Evolutionary conservation across 352 stramenopile species (phyloP), one percentile per base, ranked within the genome.

Genomic region (Phytophthora litchii): DNA sequence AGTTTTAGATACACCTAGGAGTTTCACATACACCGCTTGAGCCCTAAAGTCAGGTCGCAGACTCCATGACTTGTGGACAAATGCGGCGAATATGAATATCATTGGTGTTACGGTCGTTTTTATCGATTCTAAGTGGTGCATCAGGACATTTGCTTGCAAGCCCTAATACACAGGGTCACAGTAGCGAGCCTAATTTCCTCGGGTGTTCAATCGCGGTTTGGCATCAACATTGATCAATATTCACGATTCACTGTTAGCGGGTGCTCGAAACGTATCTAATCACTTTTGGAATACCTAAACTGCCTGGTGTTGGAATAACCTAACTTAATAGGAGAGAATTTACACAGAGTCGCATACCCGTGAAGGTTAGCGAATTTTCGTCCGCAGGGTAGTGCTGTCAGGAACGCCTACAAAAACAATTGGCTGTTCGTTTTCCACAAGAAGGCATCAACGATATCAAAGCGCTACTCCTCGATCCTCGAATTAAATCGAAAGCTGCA

Each of bases 371-470:
- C 4, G 1, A 23, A 1, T 53, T 64, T 42, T 64, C 45, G 9
- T 20, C 7, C 4, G 16, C 31, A 14, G 42, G 53, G 1, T 16
- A 36, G 2, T 12, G 14, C 16, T 64, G 40, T 25, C 19, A 38
- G 40, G 25, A 52, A 0, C n/a, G 38, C 14, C 3, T 57, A 3
- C 29, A 31, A 1, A 16, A 53, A 12, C 38, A 57, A 14, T 11
- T 57, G 2, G 19, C 5, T 4, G 10, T 58, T 13, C 46, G 38
- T 2, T 64, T 57, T 42, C 38, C 32, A n/a, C 1, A 6, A 1
- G 19, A 47, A 45, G 31, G 57, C 10, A 34, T n/a, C 12, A 58
- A 47, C n/a, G 42, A 49, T 1, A 57, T 64, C 17, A 64, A 64
- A 46, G 38, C 47, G 1, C 1, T 64, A 16, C 19, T 64, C 8